These are phyloP conservation scores for Phytophthora sp. DNA, from an alignment of 352 stramenopile genomes.

Conservation along the genomic window DNA sequence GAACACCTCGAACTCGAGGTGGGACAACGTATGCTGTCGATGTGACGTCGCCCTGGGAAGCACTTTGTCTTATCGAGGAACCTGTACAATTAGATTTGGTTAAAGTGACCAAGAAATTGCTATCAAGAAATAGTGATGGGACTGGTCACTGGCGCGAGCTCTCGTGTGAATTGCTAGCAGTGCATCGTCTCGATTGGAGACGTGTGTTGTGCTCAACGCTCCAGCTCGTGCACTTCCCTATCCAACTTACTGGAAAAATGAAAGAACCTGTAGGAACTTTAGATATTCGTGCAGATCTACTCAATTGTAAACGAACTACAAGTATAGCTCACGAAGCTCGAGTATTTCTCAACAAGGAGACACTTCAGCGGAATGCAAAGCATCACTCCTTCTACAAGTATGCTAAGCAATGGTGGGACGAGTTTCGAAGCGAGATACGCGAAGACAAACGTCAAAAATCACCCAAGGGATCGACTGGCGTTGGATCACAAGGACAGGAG, in stretches of 20 bases:
- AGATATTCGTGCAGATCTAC: conserved; percentile 71
- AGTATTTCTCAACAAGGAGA: conserved; percentile 61
- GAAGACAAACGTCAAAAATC: conserved; percentile 15
- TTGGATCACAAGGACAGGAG: neutral
- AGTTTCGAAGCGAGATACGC: conserved; percentile 57
- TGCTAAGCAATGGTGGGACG: conserved; percentile 86
- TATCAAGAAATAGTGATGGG: conserved; percentile 21
- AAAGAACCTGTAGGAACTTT: conserved; percentile 75
- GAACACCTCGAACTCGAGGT: conserved; percentile 25
- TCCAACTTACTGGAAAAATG: conserved; percentile 67
- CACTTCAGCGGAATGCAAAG: conserved; percentile 55
- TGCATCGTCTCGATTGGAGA: conserved; percentile 79
- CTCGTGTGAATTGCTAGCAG: conserved; percentile 63
- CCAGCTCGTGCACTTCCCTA: conserved; percentile 71
- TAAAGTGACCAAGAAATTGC: conserved; percentile 63
- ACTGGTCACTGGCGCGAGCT: conserved; percentile 51
- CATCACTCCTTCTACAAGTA: conserved; percentile 82
- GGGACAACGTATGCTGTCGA: conserved; percentile 58
- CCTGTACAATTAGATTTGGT: conserved; percentile 62
- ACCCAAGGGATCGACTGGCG: neutral
- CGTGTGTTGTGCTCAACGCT: conserved; percentile 74
- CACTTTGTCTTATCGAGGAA: conserved; percentile 72
- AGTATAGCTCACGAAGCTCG: conserved; percentile 51
- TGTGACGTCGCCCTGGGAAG: conserved; percentile 67
- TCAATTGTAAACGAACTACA: conserved; percentile 58